Evolutionary conservation across 2,329 filamentous ascomycete genomes (phyloP).

Genomic region (Xenoacremonium recifei): DNA sequence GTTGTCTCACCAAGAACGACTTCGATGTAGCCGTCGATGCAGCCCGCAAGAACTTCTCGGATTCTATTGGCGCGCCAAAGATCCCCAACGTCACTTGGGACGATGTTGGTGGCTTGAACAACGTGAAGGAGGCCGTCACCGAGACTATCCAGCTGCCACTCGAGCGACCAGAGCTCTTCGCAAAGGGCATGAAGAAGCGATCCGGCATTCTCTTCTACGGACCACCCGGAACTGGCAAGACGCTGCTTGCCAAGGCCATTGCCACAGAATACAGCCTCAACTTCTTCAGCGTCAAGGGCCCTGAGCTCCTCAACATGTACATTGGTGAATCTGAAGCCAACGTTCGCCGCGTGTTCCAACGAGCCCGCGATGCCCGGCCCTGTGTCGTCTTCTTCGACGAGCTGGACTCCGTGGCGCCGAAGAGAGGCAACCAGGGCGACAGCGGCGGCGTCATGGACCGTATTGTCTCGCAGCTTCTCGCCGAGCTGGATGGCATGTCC

Average conservation of each 20-base stretch:
- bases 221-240: constrained; percentile 88
- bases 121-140: constrained; percentile 95
- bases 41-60: constrained; percentile 95
- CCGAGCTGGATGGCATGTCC: constrained; percentile 97
- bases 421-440: constrained; percentile 94
- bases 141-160: constrained; percentile 95
- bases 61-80: constrained; percentile 95
- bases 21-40: constrained; percentile 93
- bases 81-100: constrained; percentile 97
- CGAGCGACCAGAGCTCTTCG: constrained; percentile 88
- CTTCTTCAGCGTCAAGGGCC: constrained; percentile 92
- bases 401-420: constrained; percentile 89
- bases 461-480: constrained; percentile 91
- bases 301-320: constrained; percentile 92
- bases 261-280: constrained; percentile 92
- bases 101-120: constrained; percentile 87
- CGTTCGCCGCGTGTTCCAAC: constrained; percentile 83
- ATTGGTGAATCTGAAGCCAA: constrained; percentile 94
- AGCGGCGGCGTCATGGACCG: constrained; percentile 98
- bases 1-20: constrained; percentile 76
- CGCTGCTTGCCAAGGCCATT: constrained; percentile 87
- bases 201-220: constrained; percentile 92
- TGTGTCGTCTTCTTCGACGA: constrained; percentile 95
- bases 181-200: constrained; percentile 97
- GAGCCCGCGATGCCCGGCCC: constrained; percentile 79